Conservation (phyloP, 2,329 filamentous ascomycete genomes). For the Myriosclerotinia scirpicola region DNA sequence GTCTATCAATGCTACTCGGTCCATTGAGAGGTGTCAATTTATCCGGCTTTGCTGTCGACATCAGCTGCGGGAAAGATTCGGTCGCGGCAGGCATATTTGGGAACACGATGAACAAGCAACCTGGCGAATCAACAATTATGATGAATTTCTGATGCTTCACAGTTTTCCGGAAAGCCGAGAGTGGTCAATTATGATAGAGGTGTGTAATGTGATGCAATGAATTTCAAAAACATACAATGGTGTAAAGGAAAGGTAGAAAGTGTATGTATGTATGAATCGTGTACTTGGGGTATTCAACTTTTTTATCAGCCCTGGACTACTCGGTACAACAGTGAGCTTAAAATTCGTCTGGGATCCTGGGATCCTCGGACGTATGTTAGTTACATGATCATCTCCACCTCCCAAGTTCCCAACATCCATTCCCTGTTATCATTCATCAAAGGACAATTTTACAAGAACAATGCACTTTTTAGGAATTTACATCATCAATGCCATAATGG, state of each 20-base stretch:
- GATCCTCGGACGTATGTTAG: background rate
- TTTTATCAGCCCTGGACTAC: slow-evolving; percentile 2
- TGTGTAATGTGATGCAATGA: background rate
- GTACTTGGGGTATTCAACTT: slow-evolving; percentile 11
- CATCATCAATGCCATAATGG: slow-evolving; percentile 9
- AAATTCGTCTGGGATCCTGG: slow-evolving; percentile 10
- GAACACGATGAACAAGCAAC: slow-evolving; percentile 1
- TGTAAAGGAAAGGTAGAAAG: background rate
- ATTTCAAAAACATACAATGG: background rate
- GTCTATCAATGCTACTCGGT: slow-evolving; percentile 29
- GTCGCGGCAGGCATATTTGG: slow-evolving; percentile 23
- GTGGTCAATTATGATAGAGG: slow-evolving; percentile 3
- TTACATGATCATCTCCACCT: background rate
- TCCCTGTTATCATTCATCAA: slow-evolving; percentile 1
- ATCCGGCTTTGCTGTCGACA: slow-evolving; percentile 18
- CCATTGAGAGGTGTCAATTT: slow-evolving; percentile 20
- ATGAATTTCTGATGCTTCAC: background rate
- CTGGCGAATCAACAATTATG: background rate
- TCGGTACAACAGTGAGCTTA: slow-evolving; percentile 7
- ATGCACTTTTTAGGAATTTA: slow-evolving; percentile 9
- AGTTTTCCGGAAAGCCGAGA: background rate
- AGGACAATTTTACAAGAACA: slow-evolving; percentile 7
- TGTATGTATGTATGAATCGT: background rate
- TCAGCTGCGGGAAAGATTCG: slow-evolving; percentile 27
- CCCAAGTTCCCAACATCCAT: background rate